Evolutionary conservation across 2,329 filamentous ascomycete species (phyloP).

Genomic region (Colletotrichum tabaci): DNA sequence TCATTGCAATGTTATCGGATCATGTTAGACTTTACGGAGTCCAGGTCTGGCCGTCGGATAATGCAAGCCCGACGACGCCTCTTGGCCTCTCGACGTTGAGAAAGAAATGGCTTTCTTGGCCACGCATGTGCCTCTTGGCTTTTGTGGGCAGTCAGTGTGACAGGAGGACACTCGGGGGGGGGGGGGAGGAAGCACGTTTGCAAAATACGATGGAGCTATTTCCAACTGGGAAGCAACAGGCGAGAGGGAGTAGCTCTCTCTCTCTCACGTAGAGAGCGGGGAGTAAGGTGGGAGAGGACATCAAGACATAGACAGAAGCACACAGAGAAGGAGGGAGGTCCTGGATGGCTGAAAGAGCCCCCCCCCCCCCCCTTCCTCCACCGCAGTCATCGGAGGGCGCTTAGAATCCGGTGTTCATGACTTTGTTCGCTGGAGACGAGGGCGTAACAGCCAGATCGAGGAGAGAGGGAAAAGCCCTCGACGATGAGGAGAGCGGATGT

Average conservation of each 20-base stretch:
- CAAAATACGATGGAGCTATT: slow-evolving; percentile 25
- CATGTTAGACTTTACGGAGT: slow-evolving; percentile 9
- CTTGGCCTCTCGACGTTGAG: slow-evolving; percentile 36
- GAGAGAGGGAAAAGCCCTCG: background rate
- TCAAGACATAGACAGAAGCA: background rate
- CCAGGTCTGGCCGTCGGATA: slow-evolving; percentile 27
- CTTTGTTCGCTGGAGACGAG: slow-evolving; percentile 23
- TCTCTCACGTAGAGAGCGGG: too few relatives aligned
- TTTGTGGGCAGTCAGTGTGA: background rate
- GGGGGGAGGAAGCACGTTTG: background rate
- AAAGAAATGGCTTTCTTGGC: slow-evolving; percentile 29
- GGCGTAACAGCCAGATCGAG: slow-evolving; percentile 4
- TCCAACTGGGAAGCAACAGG: slow-evolving; percentile 30
- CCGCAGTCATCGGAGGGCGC: slow-evolving; percentile 1
- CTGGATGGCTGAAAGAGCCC: slow-evolving; percentile 5
- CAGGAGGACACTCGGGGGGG: too few relatives aligned
- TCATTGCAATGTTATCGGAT: background rate
- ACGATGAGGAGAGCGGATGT: slow-evolving; percentile 2
- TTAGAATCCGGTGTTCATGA: slow-evolving; percentile 12
- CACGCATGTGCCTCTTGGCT: slow-evolving; percentile 13
- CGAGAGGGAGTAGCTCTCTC: slow-evolving; percentile 12
- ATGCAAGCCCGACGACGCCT: background rate
- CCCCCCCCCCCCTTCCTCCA: too few relatives aligned
- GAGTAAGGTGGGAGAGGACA: background rate
- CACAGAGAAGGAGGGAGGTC: slow-evolving; percentile 5